Percentiles rank a stretch among this genome's conserved stretches.
phyloP scores from a whole-genome alignment of 2,329 filamentous ascomycete genomes.

The Fusarium udum region DNA sequence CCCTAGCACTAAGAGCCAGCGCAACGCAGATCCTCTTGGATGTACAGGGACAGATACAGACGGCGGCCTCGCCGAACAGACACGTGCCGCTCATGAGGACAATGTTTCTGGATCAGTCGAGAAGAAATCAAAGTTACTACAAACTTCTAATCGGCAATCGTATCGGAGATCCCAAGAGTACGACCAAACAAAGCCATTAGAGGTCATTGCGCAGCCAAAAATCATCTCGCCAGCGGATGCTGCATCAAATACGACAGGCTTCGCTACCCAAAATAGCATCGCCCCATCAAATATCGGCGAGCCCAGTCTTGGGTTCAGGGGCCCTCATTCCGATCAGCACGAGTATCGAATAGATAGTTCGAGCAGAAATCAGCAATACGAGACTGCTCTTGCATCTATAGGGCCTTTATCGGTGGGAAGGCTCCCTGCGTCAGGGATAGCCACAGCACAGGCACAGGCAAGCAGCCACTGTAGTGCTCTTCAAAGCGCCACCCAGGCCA shows the following conservation, averaged over 20 bases:
- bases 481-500: slow-evolving; percentile 35
- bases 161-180: background rate
- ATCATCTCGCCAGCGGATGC: slow-evolving; percentile 32
- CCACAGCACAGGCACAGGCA: slow-evolving; percentile 27
- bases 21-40: slow-evolving; percentile 28
- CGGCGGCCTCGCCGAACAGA: slow-evolving; percentile 26
- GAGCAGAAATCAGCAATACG: slow-evolving; percentile 34
- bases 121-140: slow-evolving; percentile 3
- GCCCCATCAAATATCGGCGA: slow-evolving; percentile 32
- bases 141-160: slow-evolving; percentile 1
- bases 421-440: slow-evolving; percentile 31
- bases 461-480: slow-evolving; percentile 33
- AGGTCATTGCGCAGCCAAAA: slow-evolving; percentile 15
- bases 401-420: slow-evolving; percentile 21
- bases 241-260: slow-evolving; percentile 30
- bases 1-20: slow-evolving; percentile 21
- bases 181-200: background rate
- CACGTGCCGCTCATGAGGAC: slow-evolving; percentile 31
- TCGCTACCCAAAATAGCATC: slow-evolving; percentile 42
- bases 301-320: slow-evolving; percentile 36
- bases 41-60: slow-evolving; percentile 18
- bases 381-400: slow-evolving; percentile 35
- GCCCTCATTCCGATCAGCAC: slow-evolving; percentile 29
- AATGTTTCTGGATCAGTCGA: slow-evolving; percentile 4
- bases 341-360: slow-evolving; percentile 18